phyloP scores from a whole-genome alignment of 768 basidiomycete species.

The Pleurotus platypus region DNA sequence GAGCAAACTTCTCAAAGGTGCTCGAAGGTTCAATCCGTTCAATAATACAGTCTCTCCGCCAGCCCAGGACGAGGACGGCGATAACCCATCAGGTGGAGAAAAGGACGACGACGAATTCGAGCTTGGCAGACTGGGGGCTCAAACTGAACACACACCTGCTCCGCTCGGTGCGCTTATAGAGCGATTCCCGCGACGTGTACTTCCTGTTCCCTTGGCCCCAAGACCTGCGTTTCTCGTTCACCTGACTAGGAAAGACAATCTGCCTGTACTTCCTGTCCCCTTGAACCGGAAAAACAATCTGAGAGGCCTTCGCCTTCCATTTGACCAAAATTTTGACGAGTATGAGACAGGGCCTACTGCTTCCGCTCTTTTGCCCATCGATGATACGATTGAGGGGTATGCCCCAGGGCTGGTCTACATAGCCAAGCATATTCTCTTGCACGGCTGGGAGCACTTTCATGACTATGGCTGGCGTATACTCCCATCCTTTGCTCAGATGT shows the following conservation, averaged over 20 bases:
- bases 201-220: too few species aligned
- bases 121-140: too few species aligned
- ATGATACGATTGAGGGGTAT: neutral
- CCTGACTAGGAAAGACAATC: neutral
- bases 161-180: too few species aligned
- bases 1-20: too few species aligned
- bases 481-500: slow-evolving; percentile 9
- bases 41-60: too few species aligned
- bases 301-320: neutral
- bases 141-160: too few species aligned
- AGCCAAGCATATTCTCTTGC: slow-evolving; percentile 9
- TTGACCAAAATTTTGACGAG: slow-evolving; percentile 9
- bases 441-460: slow-evolving; percentile 11
- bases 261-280: slow-evolving; percentile 1
- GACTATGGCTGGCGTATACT: slow-evolving; percentile 14
- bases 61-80: too few species aligned
- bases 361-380: slow-evolving; percentile 8
- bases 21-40: too few species aligned
- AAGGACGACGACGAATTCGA: too few species aligned
- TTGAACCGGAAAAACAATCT: neutral
- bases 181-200: too few species aligned
- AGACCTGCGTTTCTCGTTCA: neutral
- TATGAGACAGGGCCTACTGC: slow-evolving; percentile 12
- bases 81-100: too few species aligned
- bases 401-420: slow-evolving; percentile 10